phyloP scores from a whole-genome alignment of 2,329 filamentous ascomycete genomes.

The Diaporthe sp. region DNA sequence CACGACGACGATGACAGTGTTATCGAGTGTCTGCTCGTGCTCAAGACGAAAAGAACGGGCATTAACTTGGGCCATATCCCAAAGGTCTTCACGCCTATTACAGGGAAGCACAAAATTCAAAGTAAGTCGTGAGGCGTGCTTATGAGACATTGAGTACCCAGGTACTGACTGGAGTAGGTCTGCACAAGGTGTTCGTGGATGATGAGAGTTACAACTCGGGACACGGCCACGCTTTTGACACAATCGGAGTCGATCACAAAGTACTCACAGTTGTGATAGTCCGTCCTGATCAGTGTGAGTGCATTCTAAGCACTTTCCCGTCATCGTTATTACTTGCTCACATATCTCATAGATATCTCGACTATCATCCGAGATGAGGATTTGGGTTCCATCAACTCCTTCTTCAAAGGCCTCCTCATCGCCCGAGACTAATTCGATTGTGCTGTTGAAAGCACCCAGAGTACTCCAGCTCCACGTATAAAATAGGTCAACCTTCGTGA shows the following conservation, averaged over 20 bases:
- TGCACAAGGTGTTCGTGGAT: slow-evolving; percentile 71
- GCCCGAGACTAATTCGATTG: neutral
- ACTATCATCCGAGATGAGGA: slow-evolving; percentile 44
- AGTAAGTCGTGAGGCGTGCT: slow-evolving; percentile 50
- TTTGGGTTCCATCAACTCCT: slow-evolving; percentile 39
- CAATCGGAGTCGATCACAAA: slow-evolving; percentile 64
- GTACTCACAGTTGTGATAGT: slow-evolving; percentile 65
- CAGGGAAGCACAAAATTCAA: slow-evolving; percentile 67
- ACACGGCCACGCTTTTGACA: slow-evolving; percentile 69
- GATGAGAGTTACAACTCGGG: slow-evolving; percentile 68
- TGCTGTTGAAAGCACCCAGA: no score
- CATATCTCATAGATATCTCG: slow-evolving; percentile 46
- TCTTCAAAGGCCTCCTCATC: slow-evolving; percentile 46
- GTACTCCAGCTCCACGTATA: no score
- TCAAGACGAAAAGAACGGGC: slow-evolving; percentile 60
- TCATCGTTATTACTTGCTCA: neutral
- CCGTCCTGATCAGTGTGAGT: slow-evolving; percentile 73
- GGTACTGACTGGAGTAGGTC: slow-evolving; percentile 53
- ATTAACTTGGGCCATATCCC: slow-evolving; percentile 68
- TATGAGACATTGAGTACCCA: neutral
- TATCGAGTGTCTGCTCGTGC: slow-evolving; percentile 69
- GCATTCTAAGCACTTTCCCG: rapidly evolving
- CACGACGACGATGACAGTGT: slow-evolving; percentile 63
- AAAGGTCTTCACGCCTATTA: slow-evolving; percentile 67
- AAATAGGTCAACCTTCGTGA: no score